Base-by-base conservation (phyloP, 2,329 filamentous ascomycete genomes). In the Aspergillus sp. region DNA sequence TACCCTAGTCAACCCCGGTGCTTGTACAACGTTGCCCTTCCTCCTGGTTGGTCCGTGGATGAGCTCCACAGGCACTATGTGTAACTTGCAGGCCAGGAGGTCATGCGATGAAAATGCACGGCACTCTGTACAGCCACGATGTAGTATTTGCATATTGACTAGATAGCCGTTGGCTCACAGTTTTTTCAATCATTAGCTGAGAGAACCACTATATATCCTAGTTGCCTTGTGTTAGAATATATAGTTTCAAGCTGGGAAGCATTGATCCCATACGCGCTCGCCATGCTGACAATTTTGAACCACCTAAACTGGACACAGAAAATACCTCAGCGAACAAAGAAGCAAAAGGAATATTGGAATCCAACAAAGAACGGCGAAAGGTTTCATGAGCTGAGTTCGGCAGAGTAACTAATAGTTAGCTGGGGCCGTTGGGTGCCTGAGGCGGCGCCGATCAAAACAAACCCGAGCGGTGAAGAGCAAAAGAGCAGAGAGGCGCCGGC, bases 401-500 rank as follows among this genome's bases (percentile, higher is more conserved):
- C 40, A 33, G 17, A 49, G 27, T 31, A 21, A 21, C 21, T 21
- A 40, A 17, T 17, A 17, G 17, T 17, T 33, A 43, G 44, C 25
- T 23, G 43, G 27, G 37, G 39, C 23, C 44, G 56, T 51, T 51
- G 45, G 51, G 37, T 57, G 49, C 55, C 55, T 57, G 14, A 48
- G 39, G 46, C 45, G 35, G 54, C n/a, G 51, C 46, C 46, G 51
- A 58, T 58, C 56, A 58, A 58, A 58, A 58, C 51, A 58, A 56
- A 44, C 50, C 44, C 33, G 51, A 58, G 56, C 56, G 56, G 56
- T 58, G 56, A 58, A 40, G 21, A 50, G 9, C 27, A 31, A 31
- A 31, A 31, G 27, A 31, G 27, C 27, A 31, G 14, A 12, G 33
- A 27, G 6, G 14, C 23, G 23, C 17, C 21, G 46, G 25, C 49